Conservation (phyloP, 1,284 basidiomycete species). For the Meripilus lineatus region DNA sequence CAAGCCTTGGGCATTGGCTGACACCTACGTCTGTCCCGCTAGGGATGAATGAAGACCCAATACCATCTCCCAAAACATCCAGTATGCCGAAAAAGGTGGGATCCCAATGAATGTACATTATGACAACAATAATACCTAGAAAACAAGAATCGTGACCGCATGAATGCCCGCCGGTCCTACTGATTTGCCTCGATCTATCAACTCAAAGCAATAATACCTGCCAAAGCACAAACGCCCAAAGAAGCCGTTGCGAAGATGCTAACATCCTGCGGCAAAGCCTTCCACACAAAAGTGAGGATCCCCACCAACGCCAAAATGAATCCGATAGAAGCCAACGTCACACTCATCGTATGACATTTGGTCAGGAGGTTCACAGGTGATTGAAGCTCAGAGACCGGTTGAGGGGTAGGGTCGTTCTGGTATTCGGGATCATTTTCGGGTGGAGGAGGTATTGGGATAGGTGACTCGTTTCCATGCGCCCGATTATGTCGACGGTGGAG, state of each 20-base stretch:
- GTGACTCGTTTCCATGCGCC: conserved; percentile 2
- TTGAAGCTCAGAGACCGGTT: conserved; percentile 5
- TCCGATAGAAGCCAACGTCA: conserved; percentile 43
- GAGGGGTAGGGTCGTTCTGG: too few species aligned
- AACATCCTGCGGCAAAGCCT: conserved; percentile 29
- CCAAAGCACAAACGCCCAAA: conserved; percentile 5
- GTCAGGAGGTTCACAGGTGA: conserved; percentile 43
- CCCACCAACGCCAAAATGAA: conserved; percentile 47
- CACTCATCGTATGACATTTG: conserved; percentile 44
- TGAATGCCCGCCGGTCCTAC: too few species aligned
- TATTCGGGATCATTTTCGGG: neutral
- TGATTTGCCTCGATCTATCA: too few species aligned
- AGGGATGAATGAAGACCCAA: too few species aligned
- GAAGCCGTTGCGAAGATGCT: conserved; percentile 3
- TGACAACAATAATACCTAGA: too few species aligned
- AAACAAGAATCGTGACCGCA: too few species aligned
- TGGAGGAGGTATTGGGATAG: conserved; percentile 1
- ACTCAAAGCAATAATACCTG: conserved; percentile 17
- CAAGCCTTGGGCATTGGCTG: too few species aligned
- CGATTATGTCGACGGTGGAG: neutral
- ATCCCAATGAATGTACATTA: too few species aligned
- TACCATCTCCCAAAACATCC: too few species aligned
- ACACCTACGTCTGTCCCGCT: too few species aligned
- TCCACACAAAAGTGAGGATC: conserved; percentile 48
- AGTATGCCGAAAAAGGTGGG: too few species aligned